Percentiles rank a stretch among this genome's conserved stretches.
These are phyloP conservation scores for Phaeomoniella chlamydospora DNA, from an alignment of 2,329 filamentous ascomycete genomes.

Conservation along the genomic window DNA sequence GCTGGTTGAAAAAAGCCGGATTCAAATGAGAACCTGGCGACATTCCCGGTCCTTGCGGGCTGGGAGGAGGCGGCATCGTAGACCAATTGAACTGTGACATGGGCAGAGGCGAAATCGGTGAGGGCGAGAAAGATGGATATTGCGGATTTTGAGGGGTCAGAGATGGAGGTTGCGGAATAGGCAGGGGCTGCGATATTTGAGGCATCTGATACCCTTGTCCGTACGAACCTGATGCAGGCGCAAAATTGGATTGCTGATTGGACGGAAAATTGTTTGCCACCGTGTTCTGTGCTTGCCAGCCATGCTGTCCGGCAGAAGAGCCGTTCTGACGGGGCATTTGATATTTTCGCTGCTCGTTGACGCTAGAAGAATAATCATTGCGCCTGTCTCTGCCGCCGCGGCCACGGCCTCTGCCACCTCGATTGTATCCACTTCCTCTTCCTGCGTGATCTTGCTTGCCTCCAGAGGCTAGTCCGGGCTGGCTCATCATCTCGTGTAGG, in stretches of 20 bases:
- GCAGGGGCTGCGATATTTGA: background rate
- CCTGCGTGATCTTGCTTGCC: constrained; percentile 13
- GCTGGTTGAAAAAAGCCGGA: constrained; percentile 40
- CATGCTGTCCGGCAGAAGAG: background rate
- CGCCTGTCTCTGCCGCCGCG: constrained; percentile 14
- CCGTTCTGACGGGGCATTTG: constrained; percentile 9
- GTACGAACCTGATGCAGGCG: background rate
- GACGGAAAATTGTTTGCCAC: background rate
- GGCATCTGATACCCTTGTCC: too few relatives aligned
- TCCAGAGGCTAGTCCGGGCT: constrained; percentile 18
- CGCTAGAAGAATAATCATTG: constrained; percentile 4
- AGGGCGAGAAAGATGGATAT: constrained; percentile 9
- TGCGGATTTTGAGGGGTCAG: constrained; percentile 6
- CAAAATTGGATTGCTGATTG: background rate
- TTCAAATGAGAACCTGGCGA: constrained; percentile 38
- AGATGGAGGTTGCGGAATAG: constrained; percentile 9
- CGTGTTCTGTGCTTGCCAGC: background rate
- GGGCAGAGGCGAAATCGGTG: constrained; percentile 10
- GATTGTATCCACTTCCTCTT: background rate
- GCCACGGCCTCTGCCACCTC: constrained; percentile 21
- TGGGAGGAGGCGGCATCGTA: constrained; percentile 15
- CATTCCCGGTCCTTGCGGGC: constrained; percentile 23
- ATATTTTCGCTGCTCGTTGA: constrained; percentile 2
- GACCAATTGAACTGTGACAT: constrained; percentile 7
- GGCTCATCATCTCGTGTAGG: constrained; percentile 36